A percentile compares a stretch with the other conserved stretches of the same genome.
Evolutionary conservation across 371 early-diverging fungal genomes (phyloP).

Genomic region (Lichtheimia ramosa): DNA sequence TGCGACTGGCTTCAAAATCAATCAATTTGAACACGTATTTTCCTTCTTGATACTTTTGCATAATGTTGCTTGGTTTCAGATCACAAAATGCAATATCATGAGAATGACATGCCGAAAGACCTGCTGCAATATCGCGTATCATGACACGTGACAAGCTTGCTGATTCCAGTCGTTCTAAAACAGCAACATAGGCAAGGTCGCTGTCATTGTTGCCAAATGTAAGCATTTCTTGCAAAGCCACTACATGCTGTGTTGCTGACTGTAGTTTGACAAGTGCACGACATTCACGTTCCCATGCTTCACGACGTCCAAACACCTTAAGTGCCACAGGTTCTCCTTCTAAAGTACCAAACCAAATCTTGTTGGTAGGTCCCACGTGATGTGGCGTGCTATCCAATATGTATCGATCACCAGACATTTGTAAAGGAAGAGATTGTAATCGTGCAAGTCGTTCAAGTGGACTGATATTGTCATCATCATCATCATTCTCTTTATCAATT

Average conservation of each 20-base stretch:
- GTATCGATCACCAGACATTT: not conserved
- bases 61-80: constrained; percentile 41
- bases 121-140: constrained; percentile 9
- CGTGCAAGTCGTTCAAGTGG: constrained; percentile 39
- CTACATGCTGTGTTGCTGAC: constrained; percentile 23
- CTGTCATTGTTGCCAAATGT: constrained; percentile 27
- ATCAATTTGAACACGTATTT: constrained; percentile 25
- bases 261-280: constrained; percentile 34
- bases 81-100: constrained; percentile 31
- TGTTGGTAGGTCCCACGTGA: constrained; percentile 40
- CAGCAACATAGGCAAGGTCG: constrained; percentile 31
- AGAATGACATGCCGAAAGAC: constrained; percentile 34
- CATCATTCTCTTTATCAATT: constrained; percentile 16
- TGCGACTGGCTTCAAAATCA: constrained; percentile 50
- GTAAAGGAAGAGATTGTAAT: not conserved
- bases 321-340: constrained; percentile 15
- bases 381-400: constrained; percentile 18
- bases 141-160: constrained; percentile 5
- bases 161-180: constrained; percentile 37
- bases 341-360: constrained; percentile 30
- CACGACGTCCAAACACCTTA: constrained; percentile 44
- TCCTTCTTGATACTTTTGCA: constrained; percentile 26
- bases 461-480: constrained; percentile 30
- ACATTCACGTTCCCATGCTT: constrained; percentile 53
- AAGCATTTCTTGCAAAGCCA: constrained; percentile 40